A percentile compares a stretch with the other conserved stretches of the same genome.
Conservation (phyloP, 2,329 filamentous ascomycete species). For the Aspergillus texensis region DNA sequence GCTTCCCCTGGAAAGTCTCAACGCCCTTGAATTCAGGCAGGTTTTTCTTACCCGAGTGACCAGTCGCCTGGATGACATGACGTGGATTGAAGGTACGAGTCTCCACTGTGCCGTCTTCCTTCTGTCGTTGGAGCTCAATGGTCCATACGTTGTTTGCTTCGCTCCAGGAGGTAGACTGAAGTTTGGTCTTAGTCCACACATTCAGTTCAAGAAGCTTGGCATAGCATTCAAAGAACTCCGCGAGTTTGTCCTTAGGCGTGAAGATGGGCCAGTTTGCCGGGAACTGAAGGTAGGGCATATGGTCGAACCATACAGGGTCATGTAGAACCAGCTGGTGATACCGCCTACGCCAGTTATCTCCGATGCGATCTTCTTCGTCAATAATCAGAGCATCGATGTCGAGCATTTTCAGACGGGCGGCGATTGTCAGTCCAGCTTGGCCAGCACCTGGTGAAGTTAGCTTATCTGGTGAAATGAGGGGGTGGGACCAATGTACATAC, state of each 20-base stretch:
- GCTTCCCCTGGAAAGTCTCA: constrained; percentile 59
- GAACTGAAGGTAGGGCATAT: constrained; percentile 66
- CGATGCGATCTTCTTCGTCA: constrained; percentile 60
- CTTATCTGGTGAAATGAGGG: background rate
- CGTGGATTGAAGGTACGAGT: constrained; percentile 61
- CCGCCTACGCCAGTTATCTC: constrained; percentile 66
- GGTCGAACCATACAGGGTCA: constrained; percentile 62
- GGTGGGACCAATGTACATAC: constrained; percentile 36
- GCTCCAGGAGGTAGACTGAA: constrained; percentile 55
- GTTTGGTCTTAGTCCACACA: constrained; percentile 61
- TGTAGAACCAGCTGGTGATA: constrained; percentile 70
- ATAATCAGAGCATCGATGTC: constrained; percentile 60
- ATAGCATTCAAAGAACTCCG: constrained; percentile 69
- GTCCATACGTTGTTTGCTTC: constrained; percentile 57
- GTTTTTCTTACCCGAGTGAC: constrained; percentile 67
- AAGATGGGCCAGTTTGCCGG: constrained; percentile 69
- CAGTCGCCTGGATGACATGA: constrained; percentile 69
- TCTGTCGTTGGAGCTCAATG: constrained; percentile 51
- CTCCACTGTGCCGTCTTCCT: constrained; percentile 44
- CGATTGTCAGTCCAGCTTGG: constrained; percentile 61
- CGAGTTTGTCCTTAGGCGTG: constrained; percentile 72
- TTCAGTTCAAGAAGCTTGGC: constrained; percentile 68
- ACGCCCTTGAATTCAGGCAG: constrained; percentile 52
- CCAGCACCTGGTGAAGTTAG: constrained; percentile 53
- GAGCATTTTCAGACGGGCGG: constrained; percentile 63